Evolutionary conservation across 129 eudicot genomes (phyloP).

Genomic region (Artemisia argyi): DNA sequence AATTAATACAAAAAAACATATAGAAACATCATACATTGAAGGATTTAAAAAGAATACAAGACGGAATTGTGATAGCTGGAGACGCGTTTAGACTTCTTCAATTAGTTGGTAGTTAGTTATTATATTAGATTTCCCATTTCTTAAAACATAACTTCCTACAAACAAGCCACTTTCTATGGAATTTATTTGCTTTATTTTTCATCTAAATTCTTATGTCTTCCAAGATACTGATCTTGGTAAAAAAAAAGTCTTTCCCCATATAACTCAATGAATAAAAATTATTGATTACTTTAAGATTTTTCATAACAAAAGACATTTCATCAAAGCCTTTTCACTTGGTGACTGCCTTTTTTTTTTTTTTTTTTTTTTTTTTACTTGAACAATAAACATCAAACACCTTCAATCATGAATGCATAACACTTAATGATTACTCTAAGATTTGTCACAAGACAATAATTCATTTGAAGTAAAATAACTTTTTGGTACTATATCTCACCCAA

Average conservation of each 20-base stretch:
- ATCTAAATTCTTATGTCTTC: not conserved
- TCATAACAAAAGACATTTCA: too few species aligned
- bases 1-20: not conserved
- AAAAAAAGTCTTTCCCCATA: too few species aligned
- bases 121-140: slow-evolving; percentile 7
- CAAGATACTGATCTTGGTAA: not conserved
- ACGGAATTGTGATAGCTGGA: slow-evolving; percentile 27
- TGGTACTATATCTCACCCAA: too few species aligned
- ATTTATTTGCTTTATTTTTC: not conserved
- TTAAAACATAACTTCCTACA: slow-evolving; percentile 24
- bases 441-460: too few species aligned
- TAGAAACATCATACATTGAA: not conserved
- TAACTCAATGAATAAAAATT: too few species aligned
- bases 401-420: too few species aligned
- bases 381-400: too few species aligned
- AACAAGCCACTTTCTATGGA: slow-evolving; percentile 29
- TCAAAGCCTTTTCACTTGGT: too few species aligned
- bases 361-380: too few species aligned
- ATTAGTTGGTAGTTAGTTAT: slow-evolving; percentile 18
- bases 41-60: not conserved
- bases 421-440: too few species aligned
- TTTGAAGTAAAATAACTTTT: too few species aligned
- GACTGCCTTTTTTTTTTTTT: too few species aligned
- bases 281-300: not conserved
- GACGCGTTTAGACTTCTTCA: slow-evolving; percentile 30